Conservation (phyloP, 192 early-diverging fungal genomes). For the Umbelopsis vinacea region DNA sequence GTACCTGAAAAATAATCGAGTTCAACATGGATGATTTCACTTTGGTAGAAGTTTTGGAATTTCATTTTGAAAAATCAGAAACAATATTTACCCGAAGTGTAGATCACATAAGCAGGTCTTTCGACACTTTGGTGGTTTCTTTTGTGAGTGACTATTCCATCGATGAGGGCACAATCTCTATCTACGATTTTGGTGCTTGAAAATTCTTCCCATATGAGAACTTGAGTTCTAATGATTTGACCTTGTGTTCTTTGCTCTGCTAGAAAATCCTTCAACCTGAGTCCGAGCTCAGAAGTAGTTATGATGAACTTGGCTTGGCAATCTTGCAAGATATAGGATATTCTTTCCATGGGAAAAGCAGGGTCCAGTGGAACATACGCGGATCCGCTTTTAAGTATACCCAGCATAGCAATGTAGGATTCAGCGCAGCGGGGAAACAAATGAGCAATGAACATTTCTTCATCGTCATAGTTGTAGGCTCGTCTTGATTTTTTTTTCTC, state of each 20-base stretch:
- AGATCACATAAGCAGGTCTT: slow-evolving; percentile 5
- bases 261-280: slow-evolving; percentile 3
- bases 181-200: not conserved
- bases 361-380: slow-evolving; percentile 47
- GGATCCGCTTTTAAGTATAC: slow-evolving; percentile 39
- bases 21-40: not conserved
- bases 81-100: not conserved
- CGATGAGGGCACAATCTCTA: not conserved
- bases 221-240: not conserved
- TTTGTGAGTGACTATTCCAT: not conserved
- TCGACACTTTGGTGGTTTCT: not conserved
- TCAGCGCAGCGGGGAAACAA: slow-evolving; percentile 13
- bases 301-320: slow-evolving; percentile 14
- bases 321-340: slow-evolving; percentile 32
- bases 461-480: not conserved
- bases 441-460: slow-evolving; percentile 1
- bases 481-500: not conserved
- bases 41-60: not conserved
- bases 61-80: too few relatives aligned
- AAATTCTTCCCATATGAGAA: slow-evolving; percentile 8
- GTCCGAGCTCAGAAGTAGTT: not conserved
- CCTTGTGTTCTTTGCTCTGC: slow-evolving; percentile 12
- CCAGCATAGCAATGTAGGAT: slow-evolving; percentile 30
- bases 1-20: slow-evolving; percentile 33
- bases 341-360: slow-evolving; percentile 32